Conservation (phyloP, 208 protist genomes). For the Plasmodiophora brassicae region DNA sequence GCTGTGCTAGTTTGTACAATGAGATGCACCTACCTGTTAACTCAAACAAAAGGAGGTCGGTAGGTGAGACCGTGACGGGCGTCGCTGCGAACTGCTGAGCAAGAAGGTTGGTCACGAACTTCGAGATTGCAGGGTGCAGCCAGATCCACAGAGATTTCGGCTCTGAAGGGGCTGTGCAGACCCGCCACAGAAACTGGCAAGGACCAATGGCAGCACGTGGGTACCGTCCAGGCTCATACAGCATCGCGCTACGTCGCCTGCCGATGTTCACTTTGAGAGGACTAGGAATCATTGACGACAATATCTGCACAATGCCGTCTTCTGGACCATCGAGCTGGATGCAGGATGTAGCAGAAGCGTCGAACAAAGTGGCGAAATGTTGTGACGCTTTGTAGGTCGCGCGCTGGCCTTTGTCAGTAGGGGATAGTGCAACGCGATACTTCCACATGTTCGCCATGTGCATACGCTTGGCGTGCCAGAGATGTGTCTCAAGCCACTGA, state of each 20-base stretch:
- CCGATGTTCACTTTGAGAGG: background rate
- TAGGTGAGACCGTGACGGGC: no score
- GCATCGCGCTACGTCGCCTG: background rate
- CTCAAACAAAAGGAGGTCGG: no score
- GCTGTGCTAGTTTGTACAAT: no score
- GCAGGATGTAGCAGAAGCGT: conserved; percentile 24
- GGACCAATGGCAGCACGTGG: background rate
- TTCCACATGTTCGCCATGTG: conserved; percentile 45
- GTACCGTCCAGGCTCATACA: background rate
- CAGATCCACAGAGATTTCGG: background rate
- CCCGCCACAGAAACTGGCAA: background rate
- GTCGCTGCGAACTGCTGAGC: background rate
- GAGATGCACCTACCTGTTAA: no score
- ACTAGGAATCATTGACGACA: background rate
- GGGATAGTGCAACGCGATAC: conserved; percentile 36
- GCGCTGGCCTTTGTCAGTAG: conserved; percentile 35
- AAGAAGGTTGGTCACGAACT: background rate
- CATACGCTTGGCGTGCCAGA: conserved; percentile 51
- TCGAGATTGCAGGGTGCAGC: background rate
- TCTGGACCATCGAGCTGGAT: conserved; percentile 11
- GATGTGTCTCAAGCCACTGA: conserved; percentile 44
- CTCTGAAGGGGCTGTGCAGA: background rate
- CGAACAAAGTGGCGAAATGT: conserved; percentile 16
- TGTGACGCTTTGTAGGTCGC: background rate
- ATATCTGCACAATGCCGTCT: background rate